Evolutionary conservation across 257 asterid species (phyloP), one percentile per base, ranked within the genome.

Genomic region (Apocynum venetum): DNA sequence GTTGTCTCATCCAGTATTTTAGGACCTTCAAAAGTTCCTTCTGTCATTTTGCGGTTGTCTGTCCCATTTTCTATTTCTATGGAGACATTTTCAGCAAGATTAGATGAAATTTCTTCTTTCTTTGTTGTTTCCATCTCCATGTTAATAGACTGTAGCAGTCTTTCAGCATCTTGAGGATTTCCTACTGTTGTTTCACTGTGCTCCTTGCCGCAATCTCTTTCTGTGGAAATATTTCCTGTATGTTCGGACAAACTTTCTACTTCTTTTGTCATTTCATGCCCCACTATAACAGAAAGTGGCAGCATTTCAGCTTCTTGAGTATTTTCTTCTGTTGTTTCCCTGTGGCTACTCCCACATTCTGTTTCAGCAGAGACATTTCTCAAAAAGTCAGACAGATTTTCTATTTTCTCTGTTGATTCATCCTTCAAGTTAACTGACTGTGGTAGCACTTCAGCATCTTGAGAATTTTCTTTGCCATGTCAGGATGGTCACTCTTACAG

Each of bases 171-270:
- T 71, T n/a, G 41, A 51, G 75, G 60, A 71, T 47, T 25, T n/a
- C 60, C 44, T 48, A 31, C 25, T n/a, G 44, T 48, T 6, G 38
- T 61, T 77, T 81, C 81, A 65, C 67, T 52, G 63, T 72, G 69
- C 46, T 56, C 44, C 72, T 48, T 71, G 44, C 11, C 40, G 36
- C 36, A 59, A 0, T 69, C 64, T 52, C 66, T 15, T 43, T n/a
- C 44, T n/a, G 6, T 14, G 20, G 59, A 48, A 25, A 71, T 31
- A 35, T 71, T 31, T 20, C 75, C 59, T 11, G 15, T 70, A 46
- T 44, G 57, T 47, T 38, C 12, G 4, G 69, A 71, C 13, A 70
- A 44, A n/a, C 63, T 57, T 69, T 49, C 63, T 11, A 40, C 72
- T 40, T 66, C 51, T 41, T 40, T 38, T 66, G 52, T 17, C 6